Percentiles rank a stretch among this genome's conserved stretches.
Evolutionary conservation across 2,329 filamentous ascomycete species (phyloP).

Genomic region (Westerdykella ornata): DNA sequence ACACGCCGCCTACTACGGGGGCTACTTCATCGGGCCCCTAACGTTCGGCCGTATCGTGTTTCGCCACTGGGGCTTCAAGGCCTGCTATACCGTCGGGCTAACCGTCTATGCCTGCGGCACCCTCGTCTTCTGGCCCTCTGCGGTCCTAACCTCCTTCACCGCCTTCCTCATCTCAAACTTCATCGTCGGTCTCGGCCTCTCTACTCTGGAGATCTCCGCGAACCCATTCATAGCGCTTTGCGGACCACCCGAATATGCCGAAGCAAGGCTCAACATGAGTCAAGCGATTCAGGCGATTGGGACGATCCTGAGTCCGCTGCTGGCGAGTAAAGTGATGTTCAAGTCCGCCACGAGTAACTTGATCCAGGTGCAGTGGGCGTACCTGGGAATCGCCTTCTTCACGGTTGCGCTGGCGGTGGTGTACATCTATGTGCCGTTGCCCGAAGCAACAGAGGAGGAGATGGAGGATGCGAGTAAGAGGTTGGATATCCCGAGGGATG

Average conservation of each 20-base stretch:
- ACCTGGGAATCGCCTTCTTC: constrained; percentile 57
- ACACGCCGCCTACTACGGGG: constrained; percentile 64
- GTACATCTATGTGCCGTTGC: constrained; percentile 57
- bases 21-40: constrained; percentile 63
- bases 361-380: constrained; percentile 59
- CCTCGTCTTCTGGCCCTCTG: constrained; percentile 59
- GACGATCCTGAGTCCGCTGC: constrained; percentile 52
- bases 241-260: constrained; percentile 54
- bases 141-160: constrained; percentile 54
- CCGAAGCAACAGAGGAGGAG: constrained; percentile 56
- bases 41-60: constrained; percentile 57
- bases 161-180: constrained; percentile 58
- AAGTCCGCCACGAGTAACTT: constrained; percentile 43
- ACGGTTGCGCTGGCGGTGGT: constrained; percentile 52
- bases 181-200: constrained; percentile 55
- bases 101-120: constrained; percentile 57
- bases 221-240: constrained; percentile 59
- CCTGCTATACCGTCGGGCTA: constrained; percentile 55
- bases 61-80: constrained; percentile 56
- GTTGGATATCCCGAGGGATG: constrained; percentile 25
- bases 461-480: constrained; percentile 51
- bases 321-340: constrained; percentile 55
- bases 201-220: constrained; percentile 54
- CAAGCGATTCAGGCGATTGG: constrained; percentile 58
- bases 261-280: constrained; percentile 54